Evolutionary conservation across 257 asterid species (phyloP).

Genomic region (Nicotiana undulata): DNA sequence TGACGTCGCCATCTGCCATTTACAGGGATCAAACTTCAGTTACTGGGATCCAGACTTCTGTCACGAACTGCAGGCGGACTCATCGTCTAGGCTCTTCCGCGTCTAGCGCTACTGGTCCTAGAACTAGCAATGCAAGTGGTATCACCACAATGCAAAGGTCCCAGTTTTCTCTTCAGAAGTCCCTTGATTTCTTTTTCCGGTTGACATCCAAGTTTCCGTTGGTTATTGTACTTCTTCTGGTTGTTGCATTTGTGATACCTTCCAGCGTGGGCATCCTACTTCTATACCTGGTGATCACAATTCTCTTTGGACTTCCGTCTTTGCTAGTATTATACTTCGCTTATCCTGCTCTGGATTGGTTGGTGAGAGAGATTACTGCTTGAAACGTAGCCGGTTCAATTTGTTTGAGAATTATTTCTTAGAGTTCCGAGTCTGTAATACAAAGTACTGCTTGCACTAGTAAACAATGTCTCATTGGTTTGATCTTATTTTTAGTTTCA

Average conservation of each 20-base stretch:
- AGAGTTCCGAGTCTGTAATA: neutral
- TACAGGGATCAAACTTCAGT: conserved; percentile 39
- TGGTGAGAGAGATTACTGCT: conserved; percentile 58
- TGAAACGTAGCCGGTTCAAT: conserved; percentile 20
- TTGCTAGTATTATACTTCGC: conserved; percentile 75
- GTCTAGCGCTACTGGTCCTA: conserved; percentile 15
- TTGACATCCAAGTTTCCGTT: conserved; percentile 59
- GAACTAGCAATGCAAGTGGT: conserved; percentile 11
- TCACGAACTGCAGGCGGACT: conserved; percentile 31
- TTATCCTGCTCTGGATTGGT: conserved; percentile 75
- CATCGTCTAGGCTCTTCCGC: conserved; percentile 30
- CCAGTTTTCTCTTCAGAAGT: conserved; percentile 52
- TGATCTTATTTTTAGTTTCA: neutral
- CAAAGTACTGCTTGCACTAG: neutral
- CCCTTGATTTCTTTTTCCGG: conserved; percentile 62
- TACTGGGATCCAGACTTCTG: conserved; percentile 18
- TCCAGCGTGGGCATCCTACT: conserved; percentile 52
- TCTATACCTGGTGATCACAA: conserved; percentile 58
- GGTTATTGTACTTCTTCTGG: conserved; percentile 47
- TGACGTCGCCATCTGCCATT: conserved; percentile 32
- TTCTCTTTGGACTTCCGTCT: conserved; percentile 71
- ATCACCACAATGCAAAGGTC: conserved; percentile 34
- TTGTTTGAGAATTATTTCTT: neutral
- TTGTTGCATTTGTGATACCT: conserved; percentile 59
- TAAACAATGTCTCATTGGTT: neutral